Percentiles rank a stretch among this genome's conserved stretches.
Evolutionary conservation across 345 rosid species (phyloP).

Genomic region (Odontarrhena argentea): DNA sequence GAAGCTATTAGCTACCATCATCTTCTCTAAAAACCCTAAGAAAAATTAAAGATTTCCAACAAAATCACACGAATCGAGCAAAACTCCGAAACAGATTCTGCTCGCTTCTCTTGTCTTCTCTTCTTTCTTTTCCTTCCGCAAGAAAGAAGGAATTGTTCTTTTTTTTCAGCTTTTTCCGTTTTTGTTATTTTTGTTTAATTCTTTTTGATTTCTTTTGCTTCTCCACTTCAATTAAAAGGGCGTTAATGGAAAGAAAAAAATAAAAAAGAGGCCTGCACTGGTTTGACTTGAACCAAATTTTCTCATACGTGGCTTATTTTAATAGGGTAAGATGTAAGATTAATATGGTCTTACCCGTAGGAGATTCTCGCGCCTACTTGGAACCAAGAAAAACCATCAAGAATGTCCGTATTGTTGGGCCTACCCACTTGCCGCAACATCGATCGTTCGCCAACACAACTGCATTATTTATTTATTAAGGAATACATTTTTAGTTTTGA

Average conservation of each 20-base stretch:
- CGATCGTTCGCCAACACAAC: slow-evolving; percentile 16
- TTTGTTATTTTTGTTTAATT: background rate
- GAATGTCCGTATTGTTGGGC: slow-evolving; percentile 31
- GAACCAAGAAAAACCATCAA: slow-evolving; percentile 14
- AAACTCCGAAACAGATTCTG: slow-evolving; percentile 9
- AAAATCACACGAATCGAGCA: slow-evolving; percentile 7
- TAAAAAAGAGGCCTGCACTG: slow-evolving; percentile 12
- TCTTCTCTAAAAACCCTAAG: slow-evolving; percentile 43
- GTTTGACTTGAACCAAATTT: background rate
- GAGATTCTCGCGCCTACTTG: slow-evolving; percentile 2
- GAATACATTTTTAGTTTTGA: background rate
- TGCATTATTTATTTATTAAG: background rate
- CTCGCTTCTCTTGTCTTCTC: slow-evolving; percentile 22
- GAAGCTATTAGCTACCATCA: slow-evolving; percentile 85
- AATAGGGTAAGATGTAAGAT: background rate
- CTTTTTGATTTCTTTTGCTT: background rate
- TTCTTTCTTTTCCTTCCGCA: slow-evolving; percentile 15
- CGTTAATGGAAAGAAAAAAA: slow-evolving; percentile 24
- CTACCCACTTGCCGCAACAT: slow-evolving; percentile 29
- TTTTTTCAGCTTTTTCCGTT: slow-evolving; percentile 18
- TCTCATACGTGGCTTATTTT: background rate
- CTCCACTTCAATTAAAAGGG: slow-evolving; percentile 11
- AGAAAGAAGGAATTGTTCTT: slow-evolving; percentile 32
- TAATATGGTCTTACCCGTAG: slow-evolving; percentile 4
- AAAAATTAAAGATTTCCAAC: slow-evolving; percentile 4